Evolutionary conservation across 768 basidiomycete genomes (phyloP), one percentile per base, ranked within the genome.

Genomic region (Serendipita indica): DNA sequence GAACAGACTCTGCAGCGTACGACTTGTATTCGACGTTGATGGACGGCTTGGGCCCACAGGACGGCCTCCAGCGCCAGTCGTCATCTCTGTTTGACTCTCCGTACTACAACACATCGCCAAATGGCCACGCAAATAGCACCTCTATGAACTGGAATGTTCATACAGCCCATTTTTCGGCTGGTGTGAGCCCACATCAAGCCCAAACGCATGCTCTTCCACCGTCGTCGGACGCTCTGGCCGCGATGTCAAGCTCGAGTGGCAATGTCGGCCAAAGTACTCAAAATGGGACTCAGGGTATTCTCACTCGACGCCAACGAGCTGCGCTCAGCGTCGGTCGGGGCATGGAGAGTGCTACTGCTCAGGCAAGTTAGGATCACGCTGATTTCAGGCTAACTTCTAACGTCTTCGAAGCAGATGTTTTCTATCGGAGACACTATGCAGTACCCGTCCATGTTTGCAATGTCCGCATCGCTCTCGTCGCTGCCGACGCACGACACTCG

Each of bases 301-400:
- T 54, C 25, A 54, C 49, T 27, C 49, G 49, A 28, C 10, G 49
- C 22, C 49, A 54, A 54, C 22, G 49, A 33, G 49, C 49, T 28
- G 49, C 49, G 16, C 22, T 54, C 22, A 54, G 49, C 25, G 49
- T 54, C 10, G 49, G 49, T 20, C 49, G 49, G 22, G 49, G 25
- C 22, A 33, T 54, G 25, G 49, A 33, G 7, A 30, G 16, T 12
- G 49, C 22, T 3, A 30, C 49, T 54, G n/a, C 49, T 33, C 49
- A 54, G 25, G 49, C 32, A 28, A 30, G 25, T 54, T 54, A 25
- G 25, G n/a, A n/a, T n/a, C n/a, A 18, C 7, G 2, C 27, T 43
- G 18, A n/a, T 43, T 7, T 43, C 41, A n/a, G n/a, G n/a, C 41
- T 43, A n/a, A 43, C n/a, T n/a, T 43, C 41, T 43, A 7, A 43